Percentiles rank a stretch among this genome's conserved stretches.
Evolutionary conservation across 2,329 filamentous ascomycete species (phyloP).

Genomic region (Fusarium graminum): DNA sequence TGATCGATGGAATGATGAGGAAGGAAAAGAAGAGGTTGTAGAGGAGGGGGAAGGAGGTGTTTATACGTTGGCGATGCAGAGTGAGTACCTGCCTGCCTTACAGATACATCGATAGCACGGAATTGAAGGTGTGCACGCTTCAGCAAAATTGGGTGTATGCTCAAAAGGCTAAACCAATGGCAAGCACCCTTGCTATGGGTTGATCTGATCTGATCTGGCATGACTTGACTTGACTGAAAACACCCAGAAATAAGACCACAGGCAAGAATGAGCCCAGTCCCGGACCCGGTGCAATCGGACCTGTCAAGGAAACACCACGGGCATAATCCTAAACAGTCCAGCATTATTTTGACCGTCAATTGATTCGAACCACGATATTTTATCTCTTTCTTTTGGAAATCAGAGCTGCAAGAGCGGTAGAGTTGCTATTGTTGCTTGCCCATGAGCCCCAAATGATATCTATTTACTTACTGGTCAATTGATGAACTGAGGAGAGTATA

Average conservation of each 20-base stretch:
- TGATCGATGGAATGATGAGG: conserved; percentile 42
- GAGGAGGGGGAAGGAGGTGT: conserved; percentile 41
- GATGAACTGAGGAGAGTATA: neutral
- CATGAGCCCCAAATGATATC: neutral
- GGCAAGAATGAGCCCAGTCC: neutral
- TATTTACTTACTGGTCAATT: neutral
- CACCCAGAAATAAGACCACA: conserved; percentile 43
- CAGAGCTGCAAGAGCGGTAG: conserved; percentile 3
- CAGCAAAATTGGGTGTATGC: conserved; percentile 26
- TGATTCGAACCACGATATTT: conserved; percentile 29
- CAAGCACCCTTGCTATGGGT: conserved; percentile 25
- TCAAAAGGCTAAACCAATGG: conserved; percentile 14
- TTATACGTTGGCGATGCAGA: conserved; percentile 42
- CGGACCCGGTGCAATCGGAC: conserved; percentile 28
- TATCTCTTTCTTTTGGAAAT: conserved; percentile 36
- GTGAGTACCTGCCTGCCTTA: conserved; percentile 1
- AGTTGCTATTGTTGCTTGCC: neutral
- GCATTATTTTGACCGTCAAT: conserved; percentile 17
- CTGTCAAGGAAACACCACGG: conserved; percentile 39
- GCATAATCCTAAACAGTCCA: conserved; percentile 23
- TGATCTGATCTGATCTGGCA: conserved; percentile 42
- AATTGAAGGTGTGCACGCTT: conserved; percentile 10
- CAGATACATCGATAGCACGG: neutral
- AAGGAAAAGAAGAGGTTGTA: conserved; percentile 31
- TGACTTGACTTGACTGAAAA: conserved; percentile 17